Base-by-base conservation (phyloP, 192 early-diverging fungal genomes). In the Coemansia sp. region DNA sequence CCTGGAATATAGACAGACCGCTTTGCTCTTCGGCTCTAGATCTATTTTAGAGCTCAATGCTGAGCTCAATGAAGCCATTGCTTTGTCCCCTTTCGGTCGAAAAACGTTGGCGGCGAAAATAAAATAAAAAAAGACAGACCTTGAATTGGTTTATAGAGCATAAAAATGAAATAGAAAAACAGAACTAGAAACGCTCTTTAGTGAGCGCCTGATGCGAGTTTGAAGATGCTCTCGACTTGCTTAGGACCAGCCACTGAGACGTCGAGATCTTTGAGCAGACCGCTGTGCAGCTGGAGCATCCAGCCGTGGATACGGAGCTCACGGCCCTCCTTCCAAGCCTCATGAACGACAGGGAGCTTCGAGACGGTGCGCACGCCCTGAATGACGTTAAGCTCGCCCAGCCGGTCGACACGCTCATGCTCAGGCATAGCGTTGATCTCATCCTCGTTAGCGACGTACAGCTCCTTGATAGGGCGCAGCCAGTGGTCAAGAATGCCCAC, bases 401-500 rank as follows among this genome's bases (percentile, higher is more conserved):
- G 69, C n/a, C 76, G 70, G 64, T 87, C 78, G 12, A 74, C 76
- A 60, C 84, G 83, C 25, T 82, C 80, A 17, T 73, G 59, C 41
- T 87, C 73, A n/a, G 84, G 70, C 84, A 85, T 66, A 77, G 73
- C 70, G 14, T 79, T 67, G 34, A 92, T 63, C 72, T 86, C 74
- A 21, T 66, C 68, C 65, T 86, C 45, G 76, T 92, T 84, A 64
- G 85, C 74, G 39, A 85, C 63, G 63, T 93, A 92, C 17, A 96
- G 78, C 67, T 94, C 94, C 81, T 94, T 92, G 75, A 98, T 93
- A 68, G 87, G 86, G 14, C 88, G 77, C 39, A 97, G 85, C 95
- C 95, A 97, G 81, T 93, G 93, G 76, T 98, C 93, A 31, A 98
- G 89, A 21, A 94, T 76, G 17, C 92, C 93, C 53, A 87, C 82